Percentiles rank a stretch among this genome's conserved stretches.
Evolutionary conservation across 73 alveolate genomes (phyloP).

Genomic region (Blepharisma japonicum): DNA sequence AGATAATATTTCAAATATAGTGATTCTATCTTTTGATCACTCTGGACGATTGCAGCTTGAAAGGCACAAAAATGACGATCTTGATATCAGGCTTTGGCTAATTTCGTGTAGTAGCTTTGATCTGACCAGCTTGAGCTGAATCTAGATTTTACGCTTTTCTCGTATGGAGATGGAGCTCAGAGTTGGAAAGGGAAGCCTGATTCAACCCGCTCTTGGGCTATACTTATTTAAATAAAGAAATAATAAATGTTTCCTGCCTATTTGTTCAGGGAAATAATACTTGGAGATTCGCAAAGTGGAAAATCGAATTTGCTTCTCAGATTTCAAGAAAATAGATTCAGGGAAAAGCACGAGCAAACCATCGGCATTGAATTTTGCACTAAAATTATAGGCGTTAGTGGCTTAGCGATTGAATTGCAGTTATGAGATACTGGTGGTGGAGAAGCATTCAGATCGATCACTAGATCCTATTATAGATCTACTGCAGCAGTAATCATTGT

Average conservation of each 20-base stretch:
- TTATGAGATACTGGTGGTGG: slow-evolving; percentile 93
- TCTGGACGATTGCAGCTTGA: no score
- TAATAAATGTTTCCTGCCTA: not conserved
- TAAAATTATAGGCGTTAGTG: slow-evolving; percentile 36
- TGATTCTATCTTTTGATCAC: no score
- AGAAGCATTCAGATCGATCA: slow-evolving; percentile 86
- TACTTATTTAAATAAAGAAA: no score
- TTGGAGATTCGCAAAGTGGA: slow-evolving; percentile 58
- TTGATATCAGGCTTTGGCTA: no score
- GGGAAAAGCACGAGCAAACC: slow-evolving; percentile 59
- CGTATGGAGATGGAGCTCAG: no score
- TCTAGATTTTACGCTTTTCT: no score
- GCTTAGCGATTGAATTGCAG: slow-evolving; percentile 45
- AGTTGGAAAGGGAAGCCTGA: no score
- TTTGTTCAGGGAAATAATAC: not conserved
- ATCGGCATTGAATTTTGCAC: slow-evolving; percentile 70
- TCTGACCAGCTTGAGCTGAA: no score
- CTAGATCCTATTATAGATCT: slow-evolving; percentile 85
- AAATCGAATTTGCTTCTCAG: slow-evolving; percentile 56
- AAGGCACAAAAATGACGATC: no score
- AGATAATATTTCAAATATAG: no score
- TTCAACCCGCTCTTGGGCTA: no score
- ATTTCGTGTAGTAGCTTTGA: no score
- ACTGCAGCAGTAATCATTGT: slow-evolving; percentile 86
- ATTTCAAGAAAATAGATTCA: slow-evolving; percentile 47